Conservation (phyloP, 805 yeast species). For the Saccharomyces eubayanus region DNA sequence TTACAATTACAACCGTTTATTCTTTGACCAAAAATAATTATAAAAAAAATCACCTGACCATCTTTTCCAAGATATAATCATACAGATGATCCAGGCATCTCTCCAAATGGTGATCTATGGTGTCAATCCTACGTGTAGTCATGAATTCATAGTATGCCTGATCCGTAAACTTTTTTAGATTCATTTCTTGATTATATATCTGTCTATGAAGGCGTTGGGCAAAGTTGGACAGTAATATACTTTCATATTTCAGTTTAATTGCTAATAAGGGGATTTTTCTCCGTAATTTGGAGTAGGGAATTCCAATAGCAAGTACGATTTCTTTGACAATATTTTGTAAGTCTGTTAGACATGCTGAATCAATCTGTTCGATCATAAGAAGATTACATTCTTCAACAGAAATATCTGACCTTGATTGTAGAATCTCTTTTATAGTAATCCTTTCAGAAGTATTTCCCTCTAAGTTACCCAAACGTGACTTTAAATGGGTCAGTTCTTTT, state of each 20-base stretch:
- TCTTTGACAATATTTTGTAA: conserved; percentile 33
- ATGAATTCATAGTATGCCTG: conserved; percentile 18
- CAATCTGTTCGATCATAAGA: conserved; percentile 24
- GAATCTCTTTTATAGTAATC: conserved; percentile 8
- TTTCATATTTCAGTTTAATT: conserved; percentile 21
- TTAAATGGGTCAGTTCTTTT: background rate
- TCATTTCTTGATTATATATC: conserved; percentile 26
- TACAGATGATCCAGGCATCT: conserved; percentile 26
- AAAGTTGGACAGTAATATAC: conserved; percentile 26
- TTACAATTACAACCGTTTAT: background rate
- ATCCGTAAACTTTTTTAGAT: conserved; percentile 16
- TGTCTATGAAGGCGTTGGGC: conserved; percentile 28
- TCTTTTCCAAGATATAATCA: background rate
- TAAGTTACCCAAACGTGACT: conserved; percentile 2
- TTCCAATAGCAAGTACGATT: conserved; percentile 25
- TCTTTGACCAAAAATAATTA: background rate
- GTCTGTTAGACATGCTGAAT: conserved; percentile 22
- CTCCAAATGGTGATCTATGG: conserved; percentile 20
- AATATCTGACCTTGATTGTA: background rate
- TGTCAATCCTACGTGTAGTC: conserved; percentile 11
- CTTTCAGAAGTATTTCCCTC: conserved; percentile 20
- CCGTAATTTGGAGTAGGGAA: conserved; percentile 27
- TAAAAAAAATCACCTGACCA: background rate
- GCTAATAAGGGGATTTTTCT: conserved; percentile 23
- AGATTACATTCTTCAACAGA: background rate